A percentile compares a stretch with the other conserved stretches of the same genome.
Evolutionary conservation across 2,329 filamentous ascomycete species (phyloP).

Genomic region (Botrytis hyacinthi): DNA sequence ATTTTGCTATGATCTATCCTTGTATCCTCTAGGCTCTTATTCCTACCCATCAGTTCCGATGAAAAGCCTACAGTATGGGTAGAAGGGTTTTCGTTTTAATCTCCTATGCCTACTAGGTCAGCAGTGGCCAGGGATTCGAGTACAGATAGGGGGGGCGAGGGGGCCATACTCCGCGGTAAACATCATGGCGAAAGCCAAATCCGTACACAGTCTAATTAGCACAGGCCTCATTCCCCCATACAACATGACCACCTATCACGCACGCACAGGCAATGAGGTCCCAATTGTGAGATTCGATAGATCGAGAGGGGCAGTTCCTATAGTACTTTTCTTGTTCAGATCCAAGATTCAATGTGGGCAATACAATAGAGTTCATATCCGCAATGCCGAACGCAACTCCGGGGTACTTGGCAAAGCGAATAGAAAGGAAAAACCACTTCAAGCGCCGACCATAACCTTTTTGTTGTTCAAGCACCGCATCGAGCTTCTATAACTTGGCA

Average conservation of each 20-base stretch:
- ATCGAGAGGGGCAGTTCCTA: neutral
- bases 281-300: constrained; percentile 10
- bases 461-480: neutral
- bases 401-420: neutral
- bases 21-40: neutral
- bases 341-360: neutral
- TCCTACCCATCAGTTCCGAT: neutral
- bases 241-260: neutral
- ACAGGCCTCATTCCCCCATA: constrained; percentile 10
- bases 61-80: neutral
- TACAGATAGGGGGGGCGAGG: neutral
- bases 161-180: neutral
- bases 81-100: constrained; percentile 8
- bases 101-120: neutral
- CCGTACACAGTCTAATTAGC: neutral
- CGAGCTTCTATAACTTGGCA: neutral
- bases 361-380: neutral
- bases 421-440: neutral
- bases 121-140: neutral
- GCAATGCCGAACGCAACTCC: constrained; percentile 3
- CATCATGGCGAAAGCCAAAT: constrained; percentile 3
- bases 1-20: neutral
- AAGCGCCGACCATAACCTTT: neutral
- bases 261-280: constrained; percentile 2
- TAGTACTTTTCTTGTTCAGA: neutral